Evolutionary conservation across 352 stramenopile species (phyloP), one percentile per base, ranked within the genome.

Genomic region (Peronosclerospora sorghi): DNA sequence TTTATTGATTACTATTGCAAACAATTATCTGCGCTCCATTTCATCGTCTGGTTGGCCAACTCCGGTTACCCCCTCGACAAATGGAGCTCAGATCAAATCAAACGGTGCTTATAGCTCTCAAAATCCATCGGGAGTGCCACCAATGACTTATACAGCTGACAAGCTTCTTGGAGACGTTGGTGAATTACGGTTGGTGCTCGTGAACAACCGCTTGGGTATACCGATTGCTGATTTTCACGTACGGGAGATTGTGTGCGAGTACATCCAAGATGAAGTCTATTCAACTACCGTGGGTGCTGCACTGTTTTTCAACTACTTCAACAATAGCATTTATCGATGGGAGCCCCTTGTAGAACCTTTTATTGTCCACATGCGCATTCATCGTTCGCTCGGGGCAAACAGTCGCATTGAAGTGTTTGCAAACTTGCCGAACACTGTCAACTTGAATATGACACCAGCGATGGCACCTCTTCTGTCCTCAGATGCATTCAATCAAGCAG

Each of bases 271-370:
- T 36, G 74, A 92, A 48, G 77, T 86, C 28, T 88, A 75, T 42
- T 87, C 76, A 20, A 85, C 80, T 17, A 81, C 74, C 7, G 53
- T 88, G 32, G 81, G 81, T 10, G 76, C 71, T 4, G 88, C 84
- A 13, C 27, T 94, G 37, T 70, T 79, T 19, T 73, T 89, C 45
- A 89, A 90, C 47, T 94, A 90, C 48, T 94, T 94, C 56, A 94
- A 94, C 63, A 94, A 94, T 56, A 90, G 81, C 40, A 94, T 94
- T 45, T 94, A 94, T 41, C 72, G 78, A 39, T 94, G 81, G 81
- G 81, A 94, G 48, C 81, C 81, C 15, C 55, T 94, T 2, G 61
- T 94, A 10, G 81, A 94, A 40, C 81, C 81, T 14, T 91, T 94
- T 36, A 62, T 84, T 14, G 55, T 77, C 8, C 78, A 94, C 50